Base-by-base conservation (phyloP, 805 yeast genomes). In the Candida montana region DNA sequence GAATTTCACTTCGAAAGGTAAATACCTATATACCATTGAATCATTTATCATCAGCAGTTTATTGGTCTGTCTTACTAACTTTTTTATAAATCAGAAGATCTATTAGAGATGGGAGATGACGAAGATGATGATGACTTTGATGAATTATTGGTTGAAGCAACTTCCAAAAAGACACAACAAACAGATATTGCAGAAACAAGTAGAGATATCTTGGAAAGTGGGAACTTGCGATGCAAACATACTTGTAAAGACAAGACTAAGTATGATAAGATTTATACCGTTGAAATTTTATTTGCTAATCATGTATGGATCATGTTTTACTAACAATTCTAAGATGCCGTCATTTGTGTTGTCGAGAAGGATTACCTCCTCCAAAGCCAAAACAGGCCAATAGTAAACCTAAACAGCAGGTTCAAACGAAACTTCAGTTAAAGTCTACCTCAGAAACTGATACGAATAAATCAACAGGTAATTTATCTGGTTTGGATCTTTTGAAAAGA, bases 341-440 rank as follows among this genome's bases (percentile, higher is more conserved):
- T 10, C 77, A 74, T 49, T 37, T 67, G 5, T 73, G 78, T 39
- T 74, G 79, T 43, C 63, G 67, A 31, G 71, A 68, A 29, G 77
- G 77, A 1, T 52, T 65, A 16, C 63, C 66, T 2, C 43, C 31
- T 5, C 42, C 33, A 15, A 40, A 38, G 31, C 21, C 31, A 5
- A 36, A 18, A 11, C 16, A 20, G 20, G 33, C 11, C 11, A 12
- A 42, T 19, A 17, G 7, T 29, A 24, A 26, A 35, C 10, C 18
- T 16, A 31, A 12, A n/a, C 19, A 30, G 17, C 7, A 16, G 20
- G 5, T 7, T 10, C 36, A 34, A 34, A 17, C 5, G 7, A 30
- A 21, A 26, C 10, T 27, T 17, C 21, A 21, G 18, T 23, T 23
- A 16, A 30, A 30, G 17, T 16, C 37, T 16, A 33, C 9, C 24